Conservation (phyloP, 768 basidiomycete genomes). For the Phlegmacium glaucopus region DNA sequence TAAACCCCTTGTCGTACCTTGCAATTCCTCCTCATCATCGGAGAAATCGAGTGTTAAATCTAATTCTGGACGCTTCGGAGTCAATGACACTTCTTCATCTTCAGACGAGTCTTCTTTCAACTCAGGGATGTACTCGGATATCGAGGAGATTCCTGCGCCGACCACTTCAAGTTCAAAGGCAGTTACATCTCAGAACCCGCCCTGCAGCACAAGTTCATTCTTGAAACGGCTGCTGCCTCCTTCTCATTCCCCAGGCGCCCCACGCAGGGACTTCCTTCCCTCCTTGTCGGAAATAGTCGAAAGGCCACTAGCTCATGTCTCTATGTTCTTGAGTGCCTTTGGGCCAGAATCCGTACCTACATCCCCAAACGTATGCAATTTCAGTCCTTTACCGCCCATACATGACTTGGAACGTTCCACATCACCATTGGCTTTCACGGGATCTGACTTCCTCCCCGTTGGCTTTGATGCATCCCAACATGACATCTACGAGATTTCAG, state of each 20-base stretch:
- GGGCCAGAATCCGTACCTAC: slow-evolving; percentile 3
- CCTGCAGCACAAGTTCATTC: slow-evolving; percentile 7
- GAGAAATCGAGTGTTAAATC: slow-evolving; percentile 19
- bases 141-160: slow-evolving; percentile 45
- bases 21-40: slow-evolving; percentile 14
- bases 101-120: slow-evolving; percentile 37
- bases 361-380: background rate
- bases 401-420: background rate
- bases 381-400: background rate
- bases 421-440: background rate
- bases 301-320: slow-evolving; percentile 11
- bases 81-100: slow-evolving; percentile 46
- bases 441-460: slow-evolving; percentile 1
- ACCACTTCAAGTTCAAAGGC: slow-evolving; percentile 17
- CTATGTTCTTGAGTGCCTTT: slow-evolving; percentile 8
- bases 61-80: slow-evolving; percentile 61
- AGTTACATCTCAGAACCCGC: slow-evolving; percentile 17
- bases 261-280: slow-evolving; percentile 8
- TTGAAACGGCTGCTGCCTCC: slow-evolving; percentile 32
- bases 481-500: slow-evolving; percentile 9
- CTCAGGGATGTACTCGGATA: slow-evolving; percentile 44
- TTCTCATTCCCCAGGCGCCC: slow-evolving; percentile 13
- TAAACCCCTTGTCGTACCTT: slow-evolving; percentile 29
- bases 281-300: slow-evolving; percentile 21
- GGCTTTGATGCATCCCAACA: slow-evolving; percentile 9